These are phyloP conservation scores for Pichia sp. DNA, from an alignment of 1,139 yeast species.

Conservation along the genomic window DNA sequence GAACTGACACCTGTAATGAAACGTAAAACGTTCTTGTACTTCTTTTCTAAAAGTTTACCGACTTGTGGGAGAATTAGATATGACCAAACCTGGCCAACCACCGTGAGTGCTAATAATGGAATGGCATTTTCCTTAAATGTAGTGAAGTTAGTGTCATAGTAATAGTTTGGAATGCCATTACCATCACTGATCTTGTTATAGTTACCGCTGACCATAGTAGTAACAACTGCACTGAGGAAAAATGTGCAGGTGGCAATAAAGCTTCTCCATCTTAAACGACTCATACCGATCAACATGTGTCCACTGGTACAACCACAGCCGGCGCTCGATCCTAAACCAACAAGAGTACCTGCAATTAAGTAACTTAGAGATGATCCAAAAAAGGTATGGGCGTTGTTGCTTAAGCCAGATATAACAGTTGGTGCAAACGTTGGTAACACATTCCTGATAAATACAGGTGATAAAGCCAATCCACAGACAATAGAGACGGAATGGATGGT, in stretches of 20 bases:
- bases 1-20: constrained; percentile 32
- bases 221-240: constrained; percentile 33
- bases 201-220: constrained; percentile 35
- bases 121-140: constrained; percentile 23
- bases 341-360: constrained; percentile 37
- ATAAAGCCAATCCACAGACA: constrained; percentile 31
- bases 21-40: constrained; percentile 15
- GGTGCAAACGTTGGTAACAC: constrained; percentile 34
- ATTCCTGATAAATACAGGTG: constrained; percentile 25
- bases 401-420: constrained; percentile 9
- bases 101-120: constrained; percentile 15
- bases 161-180: constrained; percentile 21
- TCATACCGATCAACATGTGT: constrained; percentile 47
- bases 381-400: constrained; percentile 10
- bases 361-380: constrained; percentile 17
- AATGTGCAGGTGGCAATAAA: constrained; percentile 42
- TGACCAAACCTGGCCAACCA: constrained; percentile 19
- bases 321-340: constrained; percentile 44
- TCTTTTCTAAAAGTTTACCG: constrained; percentile 4
- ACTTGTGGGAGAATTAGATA: constrained; percentile 32
- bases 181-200: constrained; percentile 32
- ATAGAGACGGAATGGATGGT: constrained; percentile 29
- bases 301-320: constrained; percentile 54
- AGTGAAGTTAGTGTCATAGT: constrained; percentile 21
- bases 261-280: constrained; percentile 42